Evolutionary conservation across 2,329 filamentous ascomycete genomes (phyloP).

Genomic region (Trichophyton simii): DNA sequence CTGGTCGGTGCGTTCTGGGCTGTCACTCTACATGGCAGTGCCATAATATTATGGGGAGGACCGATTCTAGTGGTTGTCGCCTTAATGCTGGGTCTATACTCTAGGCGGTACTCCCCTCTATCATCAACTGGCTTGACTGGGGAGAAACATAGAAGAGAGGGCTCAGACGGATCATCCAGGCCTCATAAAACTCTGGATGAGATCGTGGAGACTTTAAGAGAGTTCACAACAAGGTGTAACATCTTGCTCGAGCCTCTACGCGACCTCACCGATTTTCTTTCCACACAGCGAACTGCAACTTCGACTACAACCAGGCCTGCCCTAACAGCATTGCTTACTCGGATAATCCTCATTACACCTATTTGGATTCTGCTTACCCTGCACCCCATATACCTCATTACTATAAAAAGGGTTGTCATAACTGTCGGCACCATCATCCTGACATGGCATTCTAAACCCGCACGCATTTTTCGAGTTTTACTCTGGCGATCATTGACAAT

Average conservation of each 20-base stretch:
- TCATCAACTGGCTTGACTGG: conserved; percentile 71
- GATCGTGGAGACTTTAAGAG: conserved; percentile 84
- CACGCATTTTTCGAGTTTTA: conserved; percentile 70
- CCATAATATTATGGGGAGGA: conserved; percentile 66
- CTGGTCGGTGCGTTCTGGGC: conserved; percentile 79
- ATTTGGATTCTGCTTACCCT: conserved; percentile 76
- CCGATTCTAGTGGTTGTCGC: conserved; percentile 68
- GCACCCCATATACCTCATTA: conserved; percentile 72
- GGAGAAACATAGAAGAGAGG: conserved; percentile 45
- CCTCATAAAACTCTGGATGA: conserved; percentile 94
- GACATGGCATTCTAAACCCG: conserved; percentile 84
- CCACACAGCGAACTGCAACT: conserved; percentile 77
- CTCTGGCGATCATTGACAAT: conserved; percentile 78
- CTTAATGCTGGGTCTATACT: conserved; percentile 86
- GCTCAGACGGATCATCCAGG: conserved; percentile 53
- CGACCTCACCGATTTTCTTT: conserved; percentile 82
- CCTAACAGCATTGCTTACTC: conserved; percentile 75
- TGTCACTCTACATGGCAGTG: conserved; percentile 70
- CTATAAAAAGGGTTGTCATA: conserved; percentile 71
- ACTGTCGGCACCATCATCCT: conserved; percentile 73
- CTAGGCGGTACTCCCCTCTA: conserved; percentile 73
- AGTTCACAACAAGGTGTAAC: conserved; percentile 84
- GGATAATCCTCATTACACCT: conserved; percentile 76
- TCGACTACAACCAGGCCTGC: conserved; percentile 84
- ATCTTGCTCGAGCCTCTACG: conserved; percentile 80